Percentiles rank a stretch among this genome's conserved stretches.
phyloP scores from a whole-genome alignment of 2,329 filamentous ascomycete species.

The Lecanosticta acicola region DNA sequence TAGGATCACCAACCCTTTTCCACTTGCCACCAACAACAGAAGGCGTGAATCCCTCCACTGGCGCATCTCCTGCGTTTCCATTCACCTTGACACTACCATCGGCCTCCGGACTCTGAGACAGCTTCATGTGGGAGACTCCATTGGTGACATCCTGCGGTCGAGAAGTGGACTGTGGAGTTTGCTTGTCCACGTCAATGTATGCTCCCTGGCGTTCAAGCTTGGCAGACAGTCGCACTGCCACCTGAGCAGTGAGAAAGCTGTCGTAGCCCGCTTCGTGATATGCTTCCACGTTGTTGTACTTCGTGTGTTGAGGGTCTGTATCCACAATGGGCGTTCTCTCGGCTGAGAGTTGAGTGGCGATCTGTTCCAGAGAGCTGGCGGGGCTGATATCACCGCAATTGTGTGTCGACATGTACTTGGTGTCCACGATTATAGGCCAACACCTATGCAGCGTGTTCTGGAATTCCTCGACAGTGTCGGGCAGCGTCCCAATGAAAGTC shows the following conservation, averaged over 20 bases:
- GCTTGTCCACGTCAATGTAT: conserved; percentile 24
- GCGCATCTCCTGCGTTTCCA: conserved; percentile 5
- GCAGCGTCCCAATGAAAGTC: conserved; percentile 56
- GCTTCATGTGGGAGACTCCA: conserved; percentile 14
- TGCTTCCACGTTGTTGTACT: conserved; percentile 38
- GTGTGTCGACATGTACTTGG: conserved; percentile 58
- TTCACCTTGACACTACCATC: conserved; percentile 7
- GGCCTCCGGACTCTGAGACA: conserved; percentile 4
- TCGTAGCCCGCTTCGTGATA: conserved; percentile 61
- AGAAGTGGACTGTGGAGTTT: conserved; percentile 3
- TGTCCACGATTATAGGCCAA: conserved; percentile 56
- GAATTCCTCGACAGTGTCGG: conserved; percentile 51
- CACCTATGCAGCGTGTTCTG: conserved; percentile 45
- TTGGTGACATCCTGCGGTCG: conserved; percentile 7
- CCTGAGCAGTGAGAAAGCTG: conserved; percentile 54
- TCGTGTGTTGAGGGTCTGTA: conserved; percentile 33
- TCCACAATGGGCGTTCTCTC: conserved; percentile 39
- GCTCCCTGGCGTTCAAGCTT: conserved; percentile 43
- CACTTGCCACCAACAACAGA: conserved; percentile 25
- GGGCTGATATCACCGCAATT: conserved; percentile 50
- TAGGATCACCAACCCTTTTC: conserved; percentile 29
- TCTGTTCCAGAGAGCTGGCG: conserved; percentile 44
- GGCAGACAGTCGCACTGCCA: conserved; percentile 52
- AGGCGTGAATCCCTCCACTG: conserved; percentile 26
- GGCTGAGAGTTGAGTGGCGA: conserved; percentile 40